Base-by-base conservation (phyloP, 2,329 filamentous ascomycete genomes). In the Beauveria sp. region DNA sequence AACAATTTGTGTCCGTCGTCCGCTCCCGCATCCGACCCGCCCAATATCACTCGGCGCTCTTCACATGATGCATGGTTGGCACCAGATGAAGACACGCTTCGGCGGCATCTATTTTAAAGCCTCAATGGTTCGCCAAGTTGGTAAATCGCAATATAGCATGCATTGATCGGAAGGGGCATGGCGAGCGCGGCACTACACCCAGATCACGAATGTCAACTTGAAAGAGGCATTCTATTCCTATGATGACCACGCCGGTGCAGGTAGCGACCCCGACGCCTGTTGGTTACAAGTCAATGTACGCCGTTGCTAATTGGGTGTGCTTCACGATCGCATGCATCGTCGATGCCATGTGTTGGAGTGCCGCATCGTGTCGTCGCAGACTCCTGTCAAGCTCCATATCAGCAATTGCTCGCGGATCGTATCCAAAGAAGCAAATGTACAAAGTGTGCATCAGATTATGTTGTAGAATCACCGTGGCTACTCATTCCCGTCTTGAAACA, bases 401-500 rank as follows among this genome's bases (percentile, higher is more conserved):
- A 54, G 52, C 52, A 41, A 28, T 28, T 18, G 16, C 16, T 14
- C 37, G 6, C 16, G 1, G 5, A n/a, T 9, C 20, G 16, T 7
- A 54, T 43, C 5, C 10, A 43, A 7, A n/a, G 18, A n/a, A 26
- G 3, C 26, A 26, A 28, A n/a, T 22, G 22, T 28, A 28, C 22
- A 26, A n/a, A 28, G 5, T 12, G 22, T 41, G 44, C 55, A 48
- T 57, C 55, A 57, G 55, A 57, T 57, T 57, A 34, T 55, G 58
- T 30, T 43, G 62, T 70, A 65, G 68, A 72, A 71, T 73, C 73
- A 74, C 66, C 51, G 67, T 47, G 67, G 61, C 61, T 66, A 55
- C 67, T 72, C 70, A 75, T 71, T 71, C 70, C 70, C 71, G 72
- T 74, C 72, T 74, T 73, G 71, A 74, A 74, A 74, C 72, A 75